phyloP scores from a whole-genome alignment of 2,329 filamentous ascomycete species.

The Claviceps citrina region DNA sequence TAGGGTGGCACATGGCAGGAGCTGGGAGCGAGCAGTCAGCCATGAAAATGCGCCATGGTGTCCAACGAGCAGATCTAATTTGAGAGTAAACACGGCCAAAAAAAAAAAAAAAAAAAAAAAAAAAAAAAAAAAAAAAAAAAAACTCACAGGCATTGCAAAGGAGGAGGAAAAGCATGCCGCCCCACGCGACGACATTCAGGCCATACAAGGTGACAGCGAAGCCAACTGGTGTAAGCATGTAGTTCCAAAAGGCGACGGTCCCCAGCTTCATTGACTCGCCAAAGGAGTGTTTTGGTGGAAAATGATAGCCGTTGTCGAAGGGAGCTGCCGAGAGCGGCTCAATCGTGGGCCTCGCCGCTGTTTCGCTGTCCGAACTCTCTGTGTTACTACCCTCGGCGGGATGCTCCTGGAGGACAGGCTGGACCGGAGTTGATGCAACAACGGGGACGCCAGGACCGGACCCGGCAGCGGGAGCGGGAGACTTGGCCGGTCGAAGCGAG shows the following conservation, averaged over 20 bases:
- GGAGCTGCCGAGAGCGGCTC: slow-evolving; percentile 21
- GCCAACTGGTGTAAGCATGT: slow-evolving; percentile 58
- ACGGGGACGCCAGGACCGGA: neutral
- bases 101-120: no score
- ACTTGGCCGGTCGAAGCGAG: slow-evolving; percentile 9
- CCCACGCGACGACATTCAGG: slow-evolving; percentile 75
- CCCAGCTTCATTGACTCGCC: slow-evolving; percentile 42
- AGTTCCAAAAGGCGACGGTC: slow-evolving; percentile 50
- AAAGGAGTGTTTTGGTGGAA: slow-evolving; percentile 45
- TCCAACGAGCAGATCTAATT: no score
- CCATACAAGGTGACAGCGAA: slow-evolving; percentile 67
- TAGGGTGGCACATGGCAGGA: slow-evolving; percentile 55
- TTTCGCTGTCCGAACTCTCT: slow-evolving; percentile 9
- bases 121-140: no score
- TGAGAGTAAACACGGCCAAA: no score
- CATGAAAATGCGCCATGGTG: no score
- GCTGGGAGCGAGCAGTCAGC: slow-evolving; percentile 15
- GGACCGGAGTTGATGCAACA: neutral
- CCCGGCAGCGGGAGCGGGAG: slow-evolving; percentile 3
- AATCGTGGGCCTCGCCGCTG: slow-evolving; percentile 8
- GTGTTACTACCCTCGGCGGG: slow-evolving; percentile 3
- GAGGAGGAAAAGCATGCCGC: slow-evolving; percentile 77
- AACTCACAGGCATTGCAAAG: slow-evolving; percentile 48
- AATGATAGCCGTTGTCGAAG: slow-evolving; percentile 51
- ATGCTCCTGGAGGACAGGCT: slow-evolving; percentile 2